A percentile compares a stretch with the other conserved stretches of the same genome.
Conservation (phyloP, 441 rosid genomes). For the Iberis amara region DNA sequence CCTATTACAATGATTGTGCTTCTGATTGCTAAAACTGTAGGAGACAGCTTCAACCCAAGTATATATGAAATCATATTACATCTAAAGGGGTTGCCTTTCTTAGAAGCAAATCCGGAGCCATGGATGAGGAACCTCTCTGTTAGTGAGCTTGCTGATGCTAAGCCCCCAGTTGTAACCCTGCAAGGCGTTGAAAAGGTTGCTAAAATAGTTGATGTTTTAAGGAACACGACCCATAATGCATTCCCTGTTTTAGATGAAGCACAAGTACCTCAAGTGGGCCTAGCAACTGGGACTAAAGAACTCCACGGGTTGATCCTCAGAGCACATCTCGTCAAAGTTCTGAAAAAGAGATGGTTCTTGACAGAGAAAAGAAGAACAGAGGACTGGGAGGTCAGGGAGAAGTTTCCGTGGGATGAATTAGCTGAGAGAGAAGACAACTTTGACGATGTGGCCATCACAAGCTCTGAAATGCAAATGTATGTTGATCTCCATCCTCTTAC, state of each 20-base stretch:
- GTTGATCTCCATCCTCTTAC: constrained; percentile 79
- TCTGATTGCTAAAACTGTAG: constrained; percentile 72
- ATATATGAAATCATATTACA: constrained; percentile 73
- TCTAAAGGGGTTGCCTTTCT: constrained; percentile 74
- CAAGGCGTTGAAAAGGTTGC: constrained; percentile 65
- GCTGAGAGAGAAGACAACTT: constrained; percentile 62
- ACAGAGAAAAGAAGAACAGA: constrained; percentile 60
- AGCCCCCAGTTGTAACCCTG: constrained; percentile 55
- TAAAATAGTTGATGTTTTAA: constrained; percentile 57
- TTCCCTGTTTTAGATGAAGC: constrained; percentile 61
- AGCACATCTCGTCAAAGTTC: constrained; percentile 55
- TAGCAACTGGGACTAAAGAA: constrained; percentile 37
- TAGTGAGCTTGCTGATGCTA: constrained; percentile 68
- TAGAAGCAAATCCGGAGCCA: constrained; percentile 81
- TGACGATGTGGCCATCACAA: constrained; percentile 53
- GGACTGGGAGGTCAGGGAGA: constrained; percentile 71
- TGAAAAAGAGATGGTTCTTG: constrained; percentile 77
- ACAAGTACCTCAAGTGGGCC: constrained; percentile 33
- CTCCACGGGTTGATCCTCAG: constrained; percentile 69
- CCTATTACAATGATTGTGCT: constrained; percentile 83
- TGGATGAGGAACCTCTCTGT: constrained; percentile 90
- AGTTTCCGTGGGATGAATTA: constrained; percentile 64
- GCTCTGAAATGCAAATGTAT: constrained; percentile 69
- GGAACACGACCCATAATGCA: constrained; percentile 60
- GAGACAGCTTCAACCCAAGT: constrained; percentile 72